Conservation (phyloP, 495 filamentous ascomycete species). For the Immersiella caudata region DNA sequence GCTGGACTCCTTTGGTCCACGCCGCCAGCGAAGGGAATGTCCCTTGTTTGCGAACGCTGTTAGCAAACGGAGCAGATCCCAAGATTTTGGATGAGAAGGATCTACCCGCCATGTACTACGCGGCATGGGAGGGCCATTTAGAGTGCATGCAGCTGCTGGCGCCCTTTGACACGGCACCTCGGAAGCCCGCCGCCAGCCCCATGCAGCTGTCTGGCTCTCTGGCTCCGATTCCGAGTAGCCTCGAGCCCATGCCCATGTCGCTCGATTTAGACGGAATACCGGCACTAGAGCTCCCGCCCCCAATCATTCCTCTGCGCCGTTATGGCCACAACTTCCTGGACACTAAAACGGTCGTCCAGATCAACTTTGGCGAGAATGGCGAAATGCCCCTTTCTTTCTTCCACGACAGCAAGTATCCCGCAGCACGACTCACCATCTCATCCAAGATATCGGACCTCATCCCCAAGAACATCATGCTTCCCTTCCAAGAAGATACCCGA, state of each 20-base stretch:
- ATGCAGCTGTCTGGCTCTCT: constrained; percentile 38
- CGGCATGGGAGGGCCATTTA: constrained; percentile 95
- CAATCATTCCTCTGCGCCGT: constrained; percentile 89
- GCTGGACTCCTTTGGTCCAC: constrained; percentile 96
- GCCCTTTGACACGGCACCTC: constrained; percentile 47
- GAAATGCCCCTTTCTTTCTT: constrained; percentile 83
- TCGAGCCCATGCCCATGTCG: constrained; percentile 63
- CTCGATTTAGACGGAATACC: constrained; percentile 86
- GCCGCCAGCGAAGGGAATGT: constrained; percentile 96
- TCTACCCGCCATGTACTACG: constrained; percentile 95
- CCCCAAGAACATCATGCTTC: constrained; percentile 90
- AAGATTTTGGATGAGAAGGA: constrained; percentile 87
- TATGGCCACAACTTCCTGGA: constrained; percentile 99
- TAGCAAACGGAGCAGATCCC: constrained; percentile 73
- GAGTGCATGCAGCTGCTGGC: constrained; percentile 91
- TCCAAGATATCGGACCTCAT: constrained; percentile 95
- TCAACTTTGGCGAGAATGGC: constrained; percentile 75
- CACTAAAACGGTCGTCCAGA: constrained; percentile 90
- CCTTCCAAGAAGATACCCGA: constrained; percentile 92
- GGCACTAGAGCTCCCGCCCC: constrained; percentile 87
- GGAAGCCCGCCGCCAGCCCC: constrained; percentile 33
- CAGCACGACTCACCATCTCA: constrained; percentile 91
- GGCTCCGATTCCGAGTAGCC: constrained; percentile 48
- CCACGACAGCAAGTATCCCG: constrained; percentile 92
- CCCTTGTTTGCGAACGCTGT: constrained; percentile 74